These are phyloP conservation scores for Lentinula guzmanii DNA, from an alignment of 768 basidiomycete genomes.

Conservation along the genomic window DNA sequence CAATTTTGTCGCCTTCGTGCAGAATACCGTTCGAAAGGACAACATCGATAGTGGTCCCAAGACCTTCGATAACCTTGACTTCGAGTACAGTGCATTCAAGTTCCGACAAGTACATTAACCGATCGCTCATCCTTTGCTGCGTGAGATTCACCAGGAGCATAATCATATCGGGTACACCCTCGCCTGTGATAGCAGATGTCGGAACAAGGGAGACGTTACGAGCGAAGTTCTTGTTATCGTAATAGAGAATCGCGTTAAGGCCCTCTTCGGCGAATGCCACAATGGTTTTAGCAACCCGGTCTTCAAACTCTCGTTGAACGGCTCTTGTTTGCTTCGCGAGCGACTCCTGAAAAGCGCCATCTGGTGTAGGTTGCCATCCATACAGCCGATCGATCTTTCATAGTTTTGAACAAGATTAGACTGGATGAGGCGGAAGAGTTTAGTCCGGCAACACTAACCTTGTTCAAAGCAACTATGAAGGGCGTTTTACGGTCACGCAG, in stretches of 20 bases:
- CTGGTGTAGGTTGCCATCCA: conserved; percentile 86
- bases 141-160: conserved; percentile 96
- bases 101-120: conserved; percentile 96
- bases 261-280: conserved; percentile 98
- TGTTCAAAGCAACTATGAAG: conserved; percentile 98
- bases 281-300: conserved; percentile 77
- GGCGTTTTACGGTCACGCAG: conserved; percentile 92
- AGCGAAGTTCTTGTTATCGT: conserved; percentile 94
- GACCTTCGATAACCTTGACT: conserved; percentile 97
- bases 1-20: conserved; percentile 88
- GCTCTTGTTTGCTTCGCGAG: conserved; percentile 72
- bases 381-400: conserved; percentile 94
- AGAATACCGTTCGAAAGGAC: conserved; percentile 92
- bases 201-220: conserved; percentile 95
- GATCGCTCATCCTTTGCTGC: conserved; percentile 95
- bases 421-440: neutral
- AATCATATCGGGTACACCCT: conserved; percentile 99
- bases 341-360: conserved; percentile 90
- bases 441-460: conserved; percentile 39
- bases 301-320: conserved; percentile 90
- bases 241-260: conserved; percentile 91
- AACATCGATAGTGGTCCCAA: conserved; percentile 97
- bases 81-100: conserved; percentile 97
- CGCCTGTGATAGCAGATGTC: conserved; percentile 96
- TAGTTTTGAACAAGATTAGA: conserved; percentile 5